Evolutionary conservation across 441 rosid species (phyloP).

Genomic region (Brassica hybrid): DNA sequence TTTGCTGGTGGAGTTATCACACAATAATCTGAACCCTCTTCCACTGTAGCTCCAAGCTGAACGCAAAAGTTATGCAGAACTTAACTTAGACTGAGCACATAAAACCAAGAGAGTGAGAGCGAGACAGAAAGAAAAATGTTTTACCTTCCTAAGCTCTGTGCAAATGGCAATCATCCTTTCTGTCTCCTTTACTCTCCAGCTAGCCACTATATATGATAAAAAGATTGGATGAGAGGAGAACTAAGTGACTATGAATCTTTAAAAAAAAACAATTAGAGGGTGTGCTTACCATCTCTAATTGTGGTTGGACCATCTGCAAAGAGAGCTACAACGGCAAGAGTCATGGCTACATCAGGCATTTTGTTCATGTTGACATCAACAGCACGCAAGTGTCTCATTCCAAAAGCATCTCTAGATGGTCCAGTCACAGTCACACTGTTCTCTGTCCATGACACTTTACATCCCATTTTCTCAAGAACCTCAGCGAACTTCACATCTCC

Average conservation of each 20-base stretch:
- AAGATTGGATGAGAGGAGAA: background rate
- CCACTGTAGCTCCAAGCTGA: constrained; percentile 95
- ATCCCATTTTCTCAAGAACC: constrained; percentile 96
- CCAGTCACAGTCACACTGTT: constrained; percentile 92
- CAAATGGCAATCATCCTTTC: constrained; percentile 98
- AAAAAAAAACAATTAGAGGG: background rate
- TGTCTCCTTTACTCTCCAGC: constrained; percentile 99
- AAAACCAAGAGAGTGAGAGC: background rate
- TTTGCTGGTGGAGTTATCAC: constrained; percentile 94
- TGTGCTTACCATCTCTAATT: constrained; percentile 83
- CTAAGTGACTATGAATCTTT: background rate
- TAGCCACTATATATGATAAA: constrained; percentile 59
- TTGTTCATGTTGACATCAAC: constrained; percentile 98
- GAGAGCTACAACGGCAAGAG: constrained; percentile 95
- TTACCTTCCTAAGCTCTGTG: constrained; percentile 94
- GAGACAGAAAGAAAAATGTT: background rate
- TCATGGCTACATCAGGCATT: constrained; percentile 99
- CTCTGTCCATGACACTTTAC: constrained; percentile 88
- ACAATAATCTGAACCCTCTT: constrained; percentile 96
- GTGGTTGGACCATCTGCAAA: constrained; percentile 94
- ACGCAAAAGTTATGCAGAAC: background rate
- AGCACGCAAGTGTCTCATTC: constrained; percentile 71
- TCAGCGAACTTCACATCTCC: constrained; percentile 96
- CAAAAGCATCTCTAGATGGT: constrained; percentile 72
- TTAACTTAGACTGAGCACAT: background rate